Evolutionary conservation across 139 green algal genomes (phyloP).

Genomic region (Coccomyxa sp.): DNA sequence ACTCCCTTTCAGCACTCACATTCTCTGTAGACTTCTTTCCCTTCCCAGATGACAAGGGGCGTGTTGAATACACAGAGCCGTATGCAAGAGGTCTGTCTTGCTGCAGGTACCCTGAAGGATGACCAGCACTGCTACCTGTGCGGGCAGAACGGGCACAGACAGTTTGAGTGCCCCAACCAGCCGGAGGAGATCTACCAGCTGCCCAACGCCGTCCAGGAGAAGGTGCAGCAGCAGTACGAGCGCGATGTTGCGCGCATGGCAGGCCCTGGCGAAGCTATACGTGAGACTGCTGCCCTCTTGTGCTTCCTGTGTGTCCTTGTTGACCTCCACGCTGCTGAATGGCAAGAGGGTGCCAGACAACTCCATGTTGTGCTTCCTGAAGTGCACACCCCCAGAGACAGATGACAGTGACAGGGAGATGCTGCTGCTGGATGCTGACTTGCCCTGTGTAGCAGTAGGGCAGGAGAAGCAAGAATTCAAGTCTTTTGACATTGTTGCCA

Average conservation of each 20-base stretch:
- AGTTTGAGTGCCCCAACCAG: slow-evolving; percentile 60
- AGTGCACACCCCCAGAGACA: not conserved
- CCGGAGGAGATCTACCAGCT: slow-evolving; percentile 67
- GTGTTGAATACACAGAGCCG: no score
- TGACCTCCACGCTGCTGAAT: not conserved
- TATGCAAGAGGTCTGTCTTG: not conserved
- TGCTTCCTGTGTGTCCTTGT: not conserved
- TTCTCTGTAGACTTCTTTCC: not conserved
- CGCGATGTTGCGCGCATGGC: slow-evolving; percentile 27
- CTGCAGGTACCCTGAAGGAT: slow-evolving; percentile 26
- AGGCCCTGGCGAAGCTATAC: not conserved
- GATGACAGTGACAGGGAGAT: no score
- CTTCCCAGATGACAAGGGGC: no score
- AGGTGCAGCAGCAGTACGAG: slow-evolving; percentile 72
- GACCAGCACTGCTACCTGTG: slow-evolving; percentile 69
- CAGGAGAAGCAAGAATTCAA: no score
- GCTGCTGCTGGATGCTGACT: no score
- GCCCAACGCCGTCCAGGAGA: slow-evolving; percentile 60
- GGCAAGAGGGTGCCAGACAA: not conserved
- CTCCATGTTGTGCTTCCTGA: not conserved
- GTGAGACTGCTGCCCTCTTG: not conserved
- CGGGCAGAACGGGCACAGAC: slow-evolving; percentile 43
- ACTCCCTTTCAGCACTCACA: not conserved
- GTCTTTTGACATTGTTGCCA: no score
- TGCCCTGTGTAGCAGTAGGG: not conserved